Evolutionary conservation across 371 early-diverging fungal genomes (phyloP).

Genomic region (Dentiscutata heterogama): DNA sequence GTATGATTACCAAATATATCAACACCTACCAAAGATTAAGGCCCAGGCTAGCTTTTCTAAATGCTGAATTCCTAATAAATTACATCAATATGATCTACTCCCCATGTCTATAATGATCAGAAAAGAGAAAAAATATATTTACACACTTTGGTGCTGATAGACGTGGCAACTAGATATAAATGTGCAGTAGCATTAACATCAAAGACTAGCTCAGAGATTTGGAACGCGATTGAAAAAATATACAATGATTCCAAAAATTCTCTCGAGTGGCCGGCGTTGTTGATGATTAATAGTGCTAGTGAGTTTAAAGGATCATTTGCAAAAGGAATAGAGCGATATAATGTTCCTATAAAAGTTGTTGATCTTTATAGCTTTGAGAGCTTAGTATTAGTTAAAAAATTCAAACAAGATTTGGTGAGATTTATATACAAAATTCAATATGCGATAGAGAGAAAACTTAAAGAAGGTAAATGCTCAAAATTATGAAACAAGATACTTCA

Average conservation of each 20-base stretch:
- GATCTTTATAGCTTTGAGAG: conserved; percentile 40
- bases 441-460: conserved; percentile 15
- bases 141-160: conserved; percentile 10
- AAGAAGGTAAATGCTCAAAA: conserved; percentile 21
- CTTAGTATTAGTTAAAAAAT: conserved; percentile 24
- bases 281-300: conserved; percentile 26
- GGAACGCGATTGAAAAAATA: conserved; percentile 39
- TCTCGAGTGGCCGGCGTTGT: conserved; percentile 19
- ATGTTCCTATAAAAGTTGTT: too few relatives aligned
- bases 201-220: conserved; percentile 30
- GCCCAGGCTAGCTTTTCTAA: conserved; percentile 25
- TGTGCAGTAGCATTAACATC: conserved; percentile 19
- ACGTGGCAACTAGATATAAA: conserved; percentile 7
- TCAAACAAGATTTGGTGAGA: conserved; percentile 22
- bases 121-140: conserved; percentile 15
- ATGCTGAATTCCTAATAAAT: conserved; percentile 14
- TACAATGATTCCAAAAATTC: conserved; percentile 25
- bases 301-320: not conserved
- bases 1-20: too few relatives aligned
- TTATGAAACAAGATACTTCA: conserved; percentile 36
- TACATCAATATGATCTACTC: conserved; percentile 27
- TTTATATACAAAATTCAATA: conserved; percentile 29
- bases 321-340: conserved; percentile 32
- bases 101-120: too few relatives aligned
- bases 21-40: too few relatives aligned